Evolutionary conservation across 305 asterid species (phyloP).

Genomic region (Fraxinus floribunda): DNA sequence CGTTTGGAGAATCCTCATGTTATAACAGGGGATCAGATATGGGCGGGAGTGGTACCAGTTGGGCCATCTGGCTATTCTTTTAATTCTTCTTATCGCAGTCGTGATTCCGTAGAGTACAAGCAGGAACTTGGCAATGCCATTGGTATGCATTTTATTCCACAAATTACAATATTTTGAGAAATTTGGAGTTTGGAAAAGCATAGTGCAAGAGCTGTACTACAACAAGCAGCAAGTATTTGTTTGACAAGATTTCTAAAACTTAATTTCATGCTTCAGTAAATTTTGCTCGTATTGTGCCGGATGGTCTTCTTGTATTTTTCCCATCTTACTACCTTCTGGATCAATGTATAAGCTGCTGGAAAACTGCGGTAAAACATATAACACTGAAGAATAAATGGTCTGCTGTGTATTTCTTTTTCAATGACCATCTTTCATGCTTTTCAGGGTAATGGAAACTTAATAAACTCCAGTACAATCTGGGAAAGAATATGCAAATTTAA

Average conservation of each 20-base stretch:
- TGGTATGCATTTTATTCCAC: constrained; percentile 48
- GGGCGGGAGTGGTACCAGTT: constrained; percentile 89
- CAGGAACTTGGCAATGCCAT: constrained; percentile 96
- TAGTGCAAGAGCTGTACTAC: neutral
- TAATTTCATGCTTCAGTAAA: constrained; percentile 59
- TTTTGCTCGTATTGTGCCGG: constrained; percentile 96
- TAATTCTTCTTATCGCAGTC: constrained; percentile 88
- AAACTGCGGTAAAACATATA: constrained; percentile 54
- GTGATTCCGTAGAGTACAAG: constrained; percentile 88
- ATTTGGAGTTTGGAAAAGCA: neutral
- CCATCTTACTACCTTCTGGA: constrained; percentile 94
- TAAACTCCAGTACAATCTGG: constrained; percentile 78
- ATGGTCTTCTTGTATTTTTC: constrained; percentile 93
- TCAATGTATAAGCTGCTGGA: constrained; percentile 89
- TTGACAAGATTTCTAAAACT: constrained; percentile 34
- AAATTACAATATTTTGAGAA: neutral
- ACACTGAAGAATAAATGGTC: constrained; percentile 19
- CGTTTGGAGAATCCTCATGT: constrained; percentile 99
- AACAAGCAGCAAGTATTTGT: constrained; percentile 17
- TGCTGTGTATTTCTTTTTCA: constrained; percentile 15
- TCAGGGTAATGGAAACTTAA: constrained; percentile 59
- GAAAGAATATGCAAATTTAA: constrained; percentile 95
- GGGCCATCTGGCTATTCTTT: constrained; percentile 95
- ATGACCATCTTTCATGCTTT: constrained; percentile 24
- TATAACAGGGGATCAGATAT: constrained; percentile 81